Percentiles rank a stretch among this genome's conserved stretches.
Conservation (phyloP, 2,329 filamentous ascomycete genomes). For the Juglanconis sp. region DNA sequence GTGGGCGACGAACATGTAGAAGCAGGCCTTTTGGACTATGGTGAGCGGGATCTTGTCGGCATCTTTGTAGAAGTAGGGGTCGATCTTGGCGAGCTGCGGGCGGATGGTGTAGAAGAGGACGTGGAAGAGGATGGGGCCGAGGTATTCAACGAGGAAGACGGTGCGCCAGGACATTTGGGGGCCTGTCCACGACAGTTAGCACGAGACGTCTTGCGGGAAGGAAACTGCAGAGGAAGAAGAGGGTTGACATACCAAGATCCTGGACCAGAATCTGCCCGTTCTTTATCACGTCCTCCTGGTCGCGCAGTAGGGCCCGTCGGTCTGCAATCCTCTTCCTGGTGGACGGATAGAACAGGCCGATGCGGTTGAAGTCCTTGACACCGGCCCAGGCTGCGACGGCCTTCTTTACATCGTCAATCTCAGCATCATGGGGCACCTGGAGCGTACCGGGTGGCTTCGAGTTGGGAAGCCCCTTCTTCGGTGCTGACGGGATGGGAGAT, state of each 20-base stretch:
- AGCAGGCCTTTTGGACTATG: slow-evolving; percentile 68
- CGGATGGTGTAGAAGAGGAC: slow-evolving; percentile 68
- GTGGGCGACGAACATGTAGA: slow-evolving; percentile 73
- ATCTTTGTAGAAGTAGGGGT: slow-evolving; percentile 41
- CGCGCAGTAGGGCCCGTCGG: slow-evolving; percentile 50
- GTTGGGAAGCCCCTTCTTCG: slow-evolving; percentile 43
- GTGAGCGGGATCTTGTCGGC: slow-evolving; percentile 51
- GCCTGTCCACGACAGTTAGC: slow-evolving; percentile 47
- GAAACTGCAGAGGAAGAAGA: neutral
- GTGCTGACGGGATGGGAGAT: slow-evolving; percentile 26
- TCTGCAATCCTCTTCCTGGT: slow-evolving; percentile 63
- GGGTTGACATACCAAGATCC: slow-evolving; percentile 69
- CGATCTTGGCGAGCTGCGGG: slow-evolving; percentile 63
- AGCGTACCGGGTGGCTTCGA: slow-evolving; percentile 52
- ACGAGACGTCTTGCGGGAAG: neutral
- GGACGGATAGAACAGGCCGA: slow-evolving; percentile 59
- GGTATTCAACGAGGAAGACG: slow-evolving; percentile 93
- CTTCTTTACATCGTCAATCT: slow-evolving; percentile 59
- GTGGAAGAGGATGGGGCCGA: slow-evolving; percentile 88
- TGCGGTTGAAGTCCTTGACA: slow-evolving; percentile 56
- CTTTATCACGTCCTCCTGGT: slow-evolving; percentile 46
- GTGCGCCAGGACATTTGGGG: slow-evolving; percentile 88
- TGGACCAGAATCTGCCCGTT: slow-evolving; percentile 74
- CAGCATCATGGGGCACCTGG: slow-evolving; percentile 48
- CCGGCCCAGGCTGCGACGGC: slow-evolving; percentile 49